Evolutionary conservation across 106 monocot genomes (phyloP).

Genomic region (Dendrobium nobile): DNA sequence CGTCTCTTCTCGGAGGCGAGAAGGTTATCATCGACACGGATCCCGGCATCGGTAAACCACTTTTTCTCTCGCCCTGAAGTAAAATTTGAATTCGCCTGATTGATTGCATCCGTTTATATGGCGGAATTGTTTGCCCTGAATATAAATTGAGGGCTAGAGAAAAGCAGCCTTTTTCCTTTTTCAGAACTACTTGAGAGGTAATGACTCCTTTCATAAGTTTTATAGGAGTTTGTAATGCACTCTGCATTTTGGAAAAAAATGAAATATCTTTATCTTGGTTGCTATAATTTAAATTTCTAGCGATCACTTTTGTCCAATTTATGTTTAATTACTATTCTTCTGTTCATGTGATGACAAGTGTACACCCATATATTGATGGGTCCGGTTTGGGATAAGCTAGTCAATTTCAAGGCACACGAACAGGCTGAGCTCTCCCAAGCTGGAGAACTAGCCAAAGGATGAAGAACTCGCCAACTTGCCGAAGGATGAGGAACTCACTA

Average conservation of each 20-base stretch:
- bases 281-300: neutral
- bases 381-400: too few species aligned
- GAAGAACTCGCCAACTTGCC: too few species aligned
- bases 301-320: neutral
- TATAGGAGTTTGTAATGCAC: neutral
- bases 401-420: too few species aligned
- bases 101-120: neutral
- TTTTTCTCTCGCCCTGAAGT: neutral
- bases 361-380: neutral
- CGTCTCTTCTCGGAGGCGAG: neutral
- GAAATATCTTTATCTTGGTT: neutral
- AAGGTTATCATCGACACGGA: conserved; percentile 91
- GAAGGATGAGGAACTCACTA: too few species aligned
- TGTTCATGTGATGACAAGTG: neutral
- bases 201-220: neutral
- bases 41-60: conserved; percentile 66
- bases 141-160: neutral
- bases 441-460: too few species aligned
- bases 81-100: neutral
- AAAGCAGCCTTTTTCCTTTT: neutral
- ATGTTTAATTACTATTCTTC: neutral
- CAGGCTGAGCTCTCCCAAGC: too few species aligned
- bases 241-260: too few species aligned
- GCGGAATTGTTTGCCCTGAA: neutral
- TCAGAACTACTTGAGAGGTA: neutral